phyloP scores from a whole-genome alignment of 2,329 filamentous ascomycete species.

The Fusarium sp. region DNA sequence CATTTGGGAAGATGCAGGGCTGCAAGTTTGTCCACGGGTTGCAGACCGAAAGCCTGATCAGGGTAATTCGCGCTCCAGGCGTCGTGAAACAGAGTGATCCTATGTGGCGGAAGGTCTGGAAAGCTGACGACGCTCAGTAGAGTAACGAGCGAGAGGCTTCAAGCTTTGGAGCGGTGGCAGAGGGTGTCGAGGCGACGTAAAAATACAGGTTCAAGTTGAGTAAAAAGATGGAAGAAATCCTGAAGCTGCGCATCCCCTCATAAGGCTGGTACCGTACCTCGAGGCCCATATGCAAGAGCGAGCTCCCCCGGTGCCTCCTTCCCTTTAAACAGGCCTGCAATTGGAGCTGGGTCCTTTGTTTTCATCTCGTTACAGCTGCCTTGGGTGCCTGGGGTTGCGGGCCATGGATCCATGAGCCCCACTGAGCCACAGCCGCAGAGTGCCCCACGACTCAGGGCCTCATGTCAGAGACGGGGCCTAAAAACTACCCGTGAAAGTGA shows the following conservation, averaged over 20 bases:
- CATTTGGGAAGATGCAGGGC: conserved; percentile 24
- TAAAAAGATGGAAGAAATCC: neutral
- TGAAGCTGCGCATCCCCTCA: conserved; percentile 12
- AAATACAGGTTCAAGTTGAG: conserved; percentile 18
- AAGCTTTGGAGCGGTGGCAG: neutral
- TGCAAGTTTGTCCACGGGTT: neutral
- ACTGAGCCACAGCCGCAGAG: conserved; percentile 42
- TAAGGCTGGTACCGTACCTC: conserved; percentile 16
- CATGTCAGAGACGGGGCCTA: conserved; percentile 20
- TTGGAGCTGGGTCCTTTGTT: conserved; percentile 18
- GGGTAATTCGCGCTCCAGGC: neutral
- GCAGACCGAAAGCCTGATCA: neutral
- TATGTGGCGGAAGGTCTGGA: conserved; percentile 3
- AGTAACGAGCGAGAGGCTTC: conserved; percentile 3
- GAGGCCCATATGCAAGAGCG: neutral
- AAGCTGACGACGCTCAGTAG: conserved; percentile 1
- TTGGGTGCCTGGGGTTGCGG: conserved; percentile 15
- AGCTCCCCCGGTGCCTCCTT: conserved; percentile 18
- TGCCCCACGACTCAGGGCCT: conserved; percentile 8
- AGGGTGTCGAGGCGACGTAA: neutral
- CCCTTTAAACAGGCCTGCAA: neutral
- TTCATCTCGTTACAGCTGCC: conserved; percentile 16
- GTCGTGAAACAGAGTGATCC: neutral
- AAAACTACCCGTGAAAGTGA: conserved; percentile 21
- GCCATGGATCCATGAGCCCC: conserved; percentile 22